phyloP scores from a whole-genome alignment of 2,329 filamentous ascomycete genomes.

The Fusarium anguioides region DNA sequence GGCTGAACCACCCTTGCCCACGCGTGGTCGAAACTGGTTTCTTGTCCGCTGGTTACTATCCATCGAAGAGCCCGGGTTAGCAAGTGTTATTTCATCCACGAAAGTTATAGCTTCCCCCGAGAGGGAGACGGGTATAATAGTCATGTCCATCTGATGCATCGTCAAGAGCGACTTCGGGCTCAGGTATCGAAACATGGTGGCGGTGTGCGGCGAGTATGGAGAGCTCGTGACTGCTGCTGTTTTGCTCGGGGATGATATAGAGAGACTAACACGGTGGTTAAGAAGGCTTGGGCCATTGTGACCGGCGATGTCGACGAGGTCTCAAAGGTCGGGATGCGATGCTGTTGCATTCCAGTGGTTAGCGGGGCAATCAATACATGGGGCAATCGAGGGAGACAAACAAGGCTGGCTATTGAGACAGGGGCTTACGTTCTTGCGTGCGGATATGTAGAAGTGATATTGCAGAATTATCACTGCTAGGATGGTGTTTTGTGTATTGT shows the following conservation, averaged over 20 bases:
- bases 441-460: conserved; percentile 13
- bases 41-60: conserved; percentile 85
- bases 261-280: conserved; percentile 56
- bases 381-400: conserved; percentile 27
- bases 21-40: conserved; percentile 91
- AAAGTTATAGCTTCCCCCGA: conserved; percentile 23
- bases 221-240: neutral
- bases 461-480: conserved; percentile 18
- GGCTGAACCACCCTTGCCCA: conserved; percentile 85
- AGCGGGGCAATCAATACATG: conserved; percentile 52
- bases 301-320: conserved; percentile 23
- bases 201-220: conserved; percentile 20
- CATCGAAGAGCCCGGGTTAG: conserved; percentile 45
- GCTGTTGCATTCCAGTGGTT: conserved; percentile 55
- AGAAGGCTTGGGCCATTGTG: conserved; percentile 54
- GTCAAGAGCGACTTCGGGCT: conserved; percentile 49
- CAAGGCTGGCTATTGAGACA: conserved; percentile 33
- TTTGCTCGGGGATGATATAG: neutral
- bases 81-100: conserved; percentile 39
- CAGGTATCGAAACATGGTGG: conserved; percentile 49
- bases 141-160: conserved; percentile 47
- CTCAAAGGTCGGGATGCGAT: conserved; percentile 24
- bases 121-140: conserved; percentile 48
- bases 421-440: conserved; percentile 7
- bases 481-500: conserved; percentile 12